Evolutionary conservation across 495 filamentous ascomycete species (phyloP).

Genomic region (Neurospora sp.): DNA sequence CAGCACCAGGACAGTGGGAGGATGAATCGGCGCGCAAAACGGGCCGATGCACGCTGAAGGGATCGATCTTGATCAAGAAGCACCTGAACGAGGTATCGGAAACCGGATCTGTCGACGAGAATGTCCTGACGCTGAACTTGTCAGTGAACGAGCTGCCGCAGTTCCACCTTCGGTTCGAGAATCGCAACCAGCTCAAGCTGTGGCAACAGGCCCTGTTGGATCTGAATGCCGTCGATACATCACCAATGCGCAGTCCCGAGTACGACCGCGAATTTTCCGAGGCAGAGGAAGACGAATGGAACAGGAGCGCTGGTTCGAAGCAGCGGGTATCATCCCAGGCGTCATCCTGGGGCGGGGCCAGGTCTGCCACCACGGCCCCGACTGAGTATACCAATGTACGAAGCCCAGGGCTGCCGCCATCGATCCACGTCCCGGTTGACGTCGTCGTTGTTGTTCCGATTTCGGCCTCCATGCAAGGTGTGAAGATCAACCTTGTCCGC

Average conservation of each 20-base stretch:
- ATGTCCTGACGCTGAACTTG: constrained; percentile 79
- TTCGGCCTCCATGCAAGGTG: constrained; percentile 96
- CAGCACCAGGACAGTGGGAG: constrained; percentile 45
- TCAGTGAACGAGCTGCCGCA: constrained; percentile 92
- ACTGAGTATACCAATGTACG: constrained; percentile 68
- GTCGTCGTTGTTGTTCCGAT: constrained; percentile 96
- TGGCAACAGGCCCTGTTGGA: constrained; percentile 88
- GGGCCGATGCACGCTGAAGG: constrained; percentile 81
- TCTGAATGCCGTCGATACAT: constrained; percentile 57
- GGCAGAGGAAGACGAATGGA: constrained; percentile 85
- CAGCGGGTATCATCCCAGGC: constrained; percentile 80
- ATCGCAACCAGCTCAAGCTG: constrained; percentile 71
- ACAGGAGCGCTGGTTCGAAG: constrained; percentile 45
- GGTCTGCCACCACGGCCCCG: constrained; percentile 66
- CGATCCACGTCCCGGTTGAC: constrained; percentile 86
- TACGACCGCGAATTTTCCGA: constrained; percentile 75
- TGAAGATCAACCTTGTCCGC: constrained; percentile 94
- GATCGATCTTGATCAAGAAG: constrained; percentile 97
- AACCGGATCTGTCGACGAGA: constrained; percentile 56
- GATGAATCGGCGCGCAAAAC: constrained; percentile 54
- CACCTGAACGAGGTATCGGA: constrained; percentile 85
- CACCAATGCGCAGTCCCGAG: constrained; percentile 52
- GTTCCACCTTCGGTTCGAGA: constrained; percentile 90
- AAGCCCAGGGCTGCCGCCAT: constrained; percentile 38
- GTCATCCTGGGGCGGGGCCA: constrained; percentile 73